Evolutionary conservation across 1,139 yeast genomes (phyloP).

Genomic region (Scheffersomyces illinoinensis): DNA sequence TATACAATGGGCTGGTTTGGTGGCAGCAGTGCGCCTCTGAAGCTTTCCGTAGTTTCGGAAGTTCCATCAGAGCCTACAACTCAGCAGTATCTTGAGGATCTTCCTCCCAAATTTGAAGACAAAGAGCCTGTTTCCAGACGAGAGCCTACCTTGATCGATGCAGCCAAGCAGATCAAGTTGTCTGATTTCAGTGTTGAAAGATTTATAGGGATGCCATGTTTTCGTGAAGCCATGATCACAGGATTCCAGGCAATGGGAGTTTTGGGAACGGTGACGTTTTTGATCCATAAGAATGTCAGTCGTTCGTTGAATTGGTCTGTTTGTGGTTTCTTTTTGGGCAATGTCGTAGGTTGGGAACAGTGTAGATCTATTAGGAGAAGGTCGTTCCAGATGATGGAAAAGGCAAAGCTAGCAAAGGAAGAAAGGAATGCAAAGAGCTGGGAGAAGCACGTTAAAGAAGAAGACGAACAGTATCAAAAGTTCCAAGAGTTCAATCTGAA

Average conservation of each 20-base stretch:
- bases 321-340: constrained; percentile 78
- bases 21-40: constrained; percentile 18
- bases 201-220: constrained; percentile 76
- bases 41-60: constrained; percentile 21
- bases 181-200: constrained; percentile 59
- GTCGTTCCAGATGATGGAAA: constrained; percentile 59
- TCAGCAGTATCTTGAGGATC: constrained; percentile 19
- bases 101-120: constrained; percentile 52
- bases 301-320: constrained; percentile 80
- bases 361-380: constrained; percentile 73
- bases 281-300: constrained; percentile 62
- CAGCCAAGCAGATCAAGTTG: constrained; percentile 28
- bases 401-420: constrained; percentile 56
- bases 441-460: constrained; percentile 17
- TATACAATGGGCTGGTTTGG: constrained; percentile 26
- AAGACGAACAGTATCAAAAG: constrained; percentile 25
- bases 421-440: constrained; percentile 32
- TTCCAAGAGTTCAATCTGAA: constrained; percentile 24
- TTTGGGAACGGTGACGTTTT: constrained; percentile 68
- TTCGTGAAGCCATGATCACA: constrained; percentile 82
- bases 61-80: constrained; percentile 6
- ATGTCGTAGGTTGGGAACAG: constrained; percentile 89
- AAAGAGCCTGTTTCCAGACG: constrained; percentile 6
- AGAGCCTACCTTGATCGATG: constrained; percentile 30
- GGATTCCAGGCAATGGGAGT: constrained; percentile 88